Conservation (phyloP, 345 rosid species). For the Hibiscus tridactylites region DNA sequence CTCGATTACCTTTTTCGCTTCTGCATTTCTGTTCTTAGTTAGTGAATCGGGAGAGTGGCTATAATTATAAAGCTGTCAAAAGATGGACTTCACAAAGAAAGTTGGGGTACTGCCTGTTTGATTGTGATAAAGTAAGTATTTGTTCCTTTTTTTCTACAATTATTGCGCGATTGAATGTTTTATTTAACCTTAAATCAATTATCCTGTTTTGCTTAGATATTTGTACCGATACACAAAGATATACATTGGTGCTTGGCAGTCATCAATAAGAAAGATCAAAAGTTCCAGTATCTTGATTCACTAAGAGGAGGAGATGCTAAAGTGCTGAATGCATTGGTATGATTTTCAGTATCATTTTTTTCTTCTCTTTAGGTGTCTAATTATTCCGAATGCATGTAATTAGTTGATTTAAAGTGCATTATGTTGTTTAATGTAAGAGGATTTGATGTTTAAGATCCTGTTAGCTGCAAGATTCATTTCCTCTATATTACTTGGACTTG, state of each 20-base stretch:
- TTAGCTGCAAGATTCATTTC: background rate
- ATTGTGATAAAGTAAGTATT: slow-evolving; percentile 72
- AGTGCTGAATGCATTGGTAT: slow-evolving; percentile 65
- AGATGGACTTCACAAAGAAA: slow-evolving; percentile 88
- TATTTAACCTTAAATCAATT: background rate
- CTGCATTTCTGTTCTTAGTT: slow-evolving; percentile 38
- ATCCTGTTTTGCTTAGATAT: slow-evolving; percentile 47
- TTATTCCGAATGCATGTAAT: background rate
- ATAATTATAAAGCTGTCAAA: slow-evolving; percentile 65
- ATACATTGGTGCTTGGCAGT: slow-evolving; percentile 96
- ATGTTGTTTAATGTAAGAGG: background rate
- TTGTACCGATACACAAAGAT: slow-evolving; percentile 82
- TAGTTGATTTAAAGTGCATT: slow-evolving; percentile 1
- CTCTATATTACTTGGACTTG: background rate
- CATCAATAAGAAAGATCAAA: slow-evolving; percentile 68
- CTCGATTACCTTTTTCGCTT: background rate
- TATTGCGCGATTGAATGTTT: background rate
- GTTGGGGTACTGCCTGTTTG: slow-evolving; percentile 69
- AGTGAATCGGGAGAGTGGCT: slow-evolving; percentile 35
- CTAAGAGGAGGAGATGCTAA: slow-evolving; percentile 62
- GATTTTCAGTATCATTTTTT: background rate
- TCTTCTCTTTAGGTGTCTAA: background rate
- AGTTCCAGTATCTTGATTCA: slow-evolving; percentile 94
- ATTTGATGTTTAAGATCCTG: background rate
- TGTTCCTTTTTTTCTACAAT: background rate